phyloP scores from a whole-genome alignment of 2,329 filamentous ascomycete species.

The Colletotrichum caudatum region DNA sequence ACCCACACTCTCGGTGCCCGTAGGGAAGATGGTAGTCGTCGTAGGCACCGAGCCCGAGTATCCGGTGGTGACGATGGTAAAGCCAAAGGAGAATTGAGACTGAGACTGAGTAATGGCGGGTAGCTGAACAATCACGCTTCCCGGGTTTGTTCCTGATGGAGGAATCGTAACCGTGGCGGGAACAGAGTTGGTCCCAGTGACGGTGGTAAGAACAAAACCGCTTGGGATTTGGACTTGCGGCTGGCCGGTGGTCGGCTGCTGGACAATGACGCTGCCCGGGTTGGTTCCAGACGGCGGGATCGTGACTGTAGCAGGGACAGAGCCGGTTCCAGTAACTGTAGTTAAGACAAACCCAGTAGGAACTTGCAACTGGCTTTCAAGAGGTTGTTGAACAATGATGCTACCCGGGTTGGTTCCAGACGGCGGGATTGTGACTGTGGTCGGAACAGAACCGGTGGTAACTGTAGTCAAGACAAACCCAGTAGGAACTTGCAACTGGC shows the following conservation, averaged over 20 bases:
- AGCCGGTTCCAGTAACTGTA: neutral
- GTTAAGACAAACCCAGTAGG: neutral
- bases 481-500: neutral
- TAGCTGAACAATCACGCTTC: too few species aligned
- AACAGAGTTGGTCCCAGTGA: neutral
- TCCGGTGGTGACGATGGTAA: neutral
- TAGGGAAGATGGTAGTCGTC: neutral
- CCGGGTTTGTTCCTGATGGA: neutral
- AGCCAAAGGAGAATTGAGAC: neutral
- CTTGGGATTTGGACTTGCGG: neutral
- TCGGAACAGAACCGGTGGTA: neutral
- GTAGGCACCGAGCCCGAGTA: neutral
- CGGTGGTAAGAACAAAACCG: neutral
- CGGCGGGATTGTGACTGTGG: neutral
- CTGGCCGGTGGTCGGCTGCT: neutral
- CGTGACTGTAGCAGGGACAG: neutral
- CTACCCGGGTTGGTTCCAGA: constrained; percentile 1
- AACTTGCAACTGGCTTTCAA: neutral
- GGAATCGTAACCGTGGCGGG: neutral
- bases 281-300: neutral
- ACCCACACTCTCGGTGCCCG: neutral
- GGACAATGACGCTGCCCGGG: neutral
- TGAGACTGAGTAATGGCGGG: neutral
- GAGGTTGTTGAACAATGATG: constrained; percentile 1
- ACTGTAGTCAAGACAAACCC: constrained; percentile 1